These are phyloP conservation scores for Suillus tomentosus DNA, from an alignment of 768 basidiomycete genomes.

Conservation along the genomic window DNA sequence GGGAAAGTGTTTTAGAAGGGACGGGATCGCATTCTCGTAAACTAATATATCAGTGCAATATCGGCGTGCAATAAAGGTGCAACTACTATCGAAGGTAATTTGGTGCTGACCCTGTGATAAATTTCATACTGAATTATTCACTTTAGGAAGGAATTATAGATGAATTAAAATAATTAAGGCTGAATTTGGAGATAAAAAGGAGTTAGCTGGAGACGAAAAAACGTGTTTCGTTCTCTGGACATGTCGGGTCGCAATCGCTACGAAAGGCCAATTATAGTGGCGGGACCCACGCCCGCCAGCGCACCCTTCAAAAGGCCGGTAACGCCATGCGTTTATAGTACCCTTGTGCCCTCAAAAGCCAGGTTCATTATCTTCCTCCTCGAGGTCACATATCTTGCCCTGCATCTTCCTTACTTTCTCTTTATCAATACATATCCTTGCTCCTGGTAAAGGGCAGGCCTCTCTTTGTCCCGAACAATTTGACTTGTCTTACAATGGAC, in stretches of 20 bases:
- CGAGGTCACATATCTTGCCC: slow-evolving; percentile 24
- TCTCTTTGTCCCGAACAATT: slow-evolving; percentile 12
- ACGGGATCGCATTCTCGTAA: not conserved
- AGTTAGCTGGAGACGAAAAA: slow-evolving; percentile 61
- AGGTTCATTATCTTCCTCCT: slow-evolving; percentile 30
- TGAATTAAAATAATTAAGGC: slow-evolving; percentile 24
- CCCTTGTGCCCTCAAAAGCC: slow-evolving; percentile 27
- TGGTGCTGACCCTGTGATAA: not conserved
- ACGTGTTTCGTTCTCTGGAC: slow-evolving; percentile 77
- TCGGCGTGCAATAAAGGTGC: not conserved
- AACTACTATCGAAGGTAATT: slow-evolving; percentile 3
- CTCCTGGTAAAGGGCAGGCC: slow-evolving; percentile 37
- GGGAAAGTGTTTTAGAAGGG: not conserved
- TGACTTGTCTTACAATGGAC: slow-evolving; percentile 16
- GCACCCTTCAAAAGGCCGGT: slow-evolving; percentile 45
- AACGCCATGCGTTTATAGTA: slow-evolving; percentile 29
- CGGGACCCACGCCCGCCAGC: slow-evolving; percentile 43
- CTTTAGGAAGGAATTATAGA: slow-evolving; percentile 22
- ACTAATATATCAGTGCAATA: slow-evolving; percentile 15
- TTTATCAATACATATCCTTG: slow-evolving; percentile 17
- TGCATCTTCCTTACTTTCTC: slow-evolving; percentile 15
- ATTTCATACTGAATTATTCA: slow-evolving; percentile 1
- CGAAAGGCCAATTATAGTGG: slow-evolving; percentile 48
- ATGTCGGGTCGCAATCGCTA: slow-evolving; percentile 55
- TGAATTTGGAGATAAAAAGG: slow-evolving; percentile 29